Evolutionary conservation across 2,329 filamentous ascomycete genomes (phyloP).

Genomic region (Gremmenia infestans): DNA sequence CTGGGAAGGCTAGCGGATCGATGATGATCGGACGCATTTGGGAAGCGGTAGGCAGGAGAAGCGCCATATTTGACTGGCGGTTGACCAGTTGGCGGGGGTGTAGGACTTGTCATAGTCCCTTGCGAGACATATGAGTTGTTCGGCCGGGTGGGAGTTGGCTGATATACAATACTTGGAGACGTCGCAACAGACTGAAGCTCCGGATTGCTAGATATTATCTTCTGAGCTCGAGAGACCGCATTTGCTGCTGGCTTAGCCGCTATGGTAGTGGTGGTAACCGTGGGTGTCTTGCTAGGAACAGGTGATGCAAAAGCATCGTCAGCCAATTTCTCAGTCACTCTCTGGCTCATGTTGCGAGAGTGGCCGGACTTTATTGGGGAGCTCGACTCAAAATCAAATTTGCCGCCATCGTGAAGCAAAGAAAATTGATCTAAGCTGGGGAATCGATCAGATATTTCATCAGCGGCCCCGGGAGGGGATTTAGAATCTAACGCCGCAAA

Average conservation of each 20-base stretch:
- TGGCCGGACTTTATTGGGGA: slow-evolving; percentile 43
- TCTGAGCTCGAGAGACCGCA: slow-evolving; percentile 55
- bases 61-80: slow-evolving; percentile 21
- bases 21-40: slow-evolving; percentile 35
- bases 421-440: slow-evolving; percentile 92
- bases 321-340: slow-evolving; percentile 70
- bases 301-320: slow-evolving; percentile 70
- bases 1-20: slow-evolving; percentile 47
- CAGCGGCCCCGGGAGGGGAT: slow-evolving; percentile 49
- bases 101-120: slow-evolving; percentile 74
- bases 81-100: slow-evolving; percentile 34
- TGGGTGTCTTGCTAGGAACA: slow-evolving; percentile 8
- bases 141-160: slow-evolving; percentile 33
- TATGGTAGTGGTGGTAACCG: slow-evolving; percentile 5
- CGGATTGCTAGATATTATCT: slow-evolving; percentile 58
- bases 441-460: slow-evolving; percentile 81
- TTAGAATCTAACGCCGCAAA: slow-evolving; percentile 84
- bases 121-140: slow-evolving; percentile 53
- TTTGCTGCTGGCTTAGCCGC: slow-evolving; percentile 22
- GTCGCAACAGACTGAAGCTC: slow-evolving; percentile 48
- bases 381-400: slow-evolving; percentile 75
- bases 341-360: slow-evolving; percentile 54
- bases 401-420: slow-evolving; percentile 76
- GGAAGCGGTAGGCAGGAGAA: slow-evolving; percentile 25
- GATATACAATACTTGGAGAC: slow-evolving; percentile 32